These are phyloP conservation scores for Aspergillus baeticus DNA, from an alignment of 495 filamentous ascomycete genomes.

Conservation along the genomic window DNA sequence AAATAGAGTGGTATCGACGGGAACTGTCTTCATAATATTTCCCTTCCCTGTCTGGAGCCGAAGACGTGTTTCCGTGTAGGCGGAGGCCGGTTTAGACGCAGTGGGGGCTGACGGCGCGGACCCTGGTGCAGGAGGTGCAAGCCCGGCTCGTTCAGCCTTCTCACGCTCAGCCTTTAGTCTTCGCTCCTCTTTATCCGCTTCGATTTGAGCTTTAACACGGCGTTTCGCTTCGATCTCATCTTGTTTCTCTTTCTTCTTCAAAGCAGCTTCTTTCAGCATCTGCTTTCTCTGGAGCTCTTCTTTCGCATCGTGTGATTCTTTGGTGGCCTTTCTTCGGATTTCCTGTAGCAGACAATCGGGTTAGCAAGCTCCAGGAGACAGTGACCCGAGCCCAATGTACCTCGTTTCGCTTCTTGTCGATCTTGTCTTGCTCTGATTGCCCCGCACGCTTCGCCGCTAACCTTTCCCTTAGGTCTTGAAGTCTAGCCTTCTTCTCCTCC, in stretches of 20 bases:
- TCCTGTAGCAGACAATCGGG: slow-evolving; percentile 50
- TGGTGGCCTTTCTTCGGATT: slow-evolving; percentile 81
- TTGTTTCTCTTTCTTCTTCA: slow-evolving; percentile 81
- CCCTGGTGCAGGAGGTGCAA: slow-evolving; percentile 49
- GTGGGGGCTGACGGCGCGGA: slow-evolving; percentile 39
- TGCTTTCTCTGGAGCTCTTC: slow-evolving; percentile 85
- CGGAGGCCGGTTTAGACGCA: slow-evolving; percentile 56
- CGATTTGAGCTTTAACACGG: slow-evolving; percentile 86
- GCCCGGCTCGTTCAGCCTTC: slow-evolving; percentile 79
- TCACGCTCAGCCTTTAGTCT: slow-evolving; percentile 78
- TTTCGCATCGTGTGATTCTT: slow-evolving; percentile 75
- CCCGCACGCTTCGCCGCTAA: slow-evolving; percentile 69
- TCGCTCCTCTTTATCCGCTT: slow-evolving; percentile 83
- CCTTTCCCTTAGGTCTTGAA: slow-evolving; percentile 71
- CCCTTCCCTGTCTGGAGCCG: slow-evolving; percentile 74
- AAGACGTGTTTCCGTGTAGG: slow-evolving; percentile 78
- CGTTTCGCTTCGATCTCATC: slow-evolving; percentile 86
- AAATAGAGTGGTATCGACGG: slow-evolving; percentile 85
- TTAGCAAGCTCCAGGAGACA: neutral
- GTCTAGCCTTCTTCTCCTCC: slow-evolving; percentile 79
- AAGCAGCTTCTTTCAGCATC: slow-evolving; percentile 81
- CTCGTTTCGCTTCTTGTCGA: slow-evolving; percentile 87
- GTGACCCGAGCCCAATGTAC: slow-evolving; percentile 34
- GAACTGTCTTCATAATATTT: slow-evolving; percentile 77
- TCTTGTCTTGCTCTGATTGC: slow-evolving; percentile 73